Evolutionary conservation across 1,284 basidiomycete species (phyloP).

Genomic region (Phellopilus nigrolimitatus): DNA sequence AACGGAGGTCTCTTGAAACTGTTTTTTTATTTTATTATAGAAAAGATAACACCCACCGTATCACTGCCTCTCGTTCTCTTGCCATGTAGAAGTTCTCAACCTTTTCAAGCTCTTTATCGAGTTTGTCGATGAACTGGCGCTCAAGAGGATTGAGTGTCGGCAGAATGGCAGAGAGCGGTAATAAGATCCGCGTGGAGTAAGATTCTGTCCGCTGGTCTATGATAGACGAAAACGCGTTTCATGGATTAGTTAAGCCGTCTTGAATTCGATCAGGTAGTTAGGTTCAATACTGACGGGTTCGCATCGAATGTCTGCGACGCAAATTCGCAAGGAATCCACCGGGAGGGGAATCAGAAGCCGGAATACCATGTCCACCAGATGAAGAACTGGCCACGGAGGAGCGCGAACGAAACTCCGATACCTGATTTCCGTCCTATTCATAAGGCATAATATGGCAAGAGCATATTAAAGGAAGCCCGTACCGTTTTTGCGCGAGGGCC

Average conservation of each 20-base stretch:
- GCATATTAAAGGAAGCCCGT: too few species aligned
- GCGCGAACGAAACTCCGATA: neutral
- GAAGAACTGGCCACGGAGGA: conserved; percentile 1
- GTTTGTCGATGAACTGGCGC: conserved; percentile 64
- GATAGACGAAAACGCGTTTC: neutral
- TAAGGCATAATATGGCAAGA: too few species aligned
- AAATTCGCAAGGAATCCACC: conserved; percentile 15
- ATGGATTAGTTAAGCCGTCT: too few species aligned
- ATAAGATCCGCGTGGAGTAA: neutral
- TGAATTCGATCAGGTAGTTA: neutral
- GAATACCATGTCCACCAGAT: neutral
- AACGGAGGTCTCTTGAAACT: neutral
- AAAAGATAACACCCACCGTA: conserved; percentile 35
- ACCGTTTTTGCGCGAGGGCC: conserved; percentile 9
- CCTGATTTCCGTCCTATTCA: too few species aligned
- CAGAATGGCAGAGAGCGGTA: conserved; percentile 9
- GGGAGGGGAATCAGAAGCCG: neutral
- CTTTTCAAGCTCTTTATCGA: conserved; percentile 77
- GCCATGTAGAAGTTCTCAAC: conserved; percentile 78
- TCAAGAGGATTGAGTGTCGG: conserved; percentile 29
- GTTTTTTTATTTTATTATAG: too few species aligned
- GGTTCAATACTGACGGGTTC: conserved; percentile 3
- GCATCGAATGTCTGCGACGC: conserved; percentile 8
- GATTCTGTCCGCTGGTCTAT: conserved; percentile 1
- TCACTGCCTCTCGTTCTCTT: conserved; percentile 64